phyloP scores from a whole-genome alignment of 331 rosid genomes.

The Erythrophleum ivorense region DNA sequence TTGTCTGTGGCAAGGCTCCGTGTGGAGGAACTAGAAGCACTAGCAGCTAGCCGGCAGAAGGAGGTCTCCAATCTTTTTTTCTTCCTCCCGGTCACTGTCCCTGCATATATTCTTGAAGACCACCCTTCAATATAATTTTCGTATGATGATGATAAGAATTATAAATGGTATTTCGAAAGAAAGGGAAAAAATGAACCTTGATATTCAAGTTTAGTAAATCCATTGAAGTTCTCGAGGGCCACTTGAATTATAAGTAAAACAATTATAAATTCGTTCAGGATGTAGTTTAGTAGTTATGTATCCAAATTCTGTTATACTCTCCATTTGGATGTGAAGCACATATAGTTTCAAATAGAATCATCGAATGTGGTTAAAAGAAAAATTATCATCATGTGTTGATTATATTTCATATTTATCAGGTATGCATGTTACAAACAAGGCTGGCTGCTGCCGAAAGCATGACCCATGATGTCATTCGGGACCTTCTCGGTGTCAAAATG shows the following conservation, averaged over 20 bases:
- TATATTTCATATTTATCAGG: slow-evolving; percentile 54
- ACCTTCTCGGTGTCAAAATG: slow-evolving; percentile 90
- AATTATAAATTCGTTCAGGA: background rate
- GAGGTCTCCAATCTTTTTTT: slow-evolving; percentile 58
- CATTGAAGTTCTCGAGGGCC: background rate
- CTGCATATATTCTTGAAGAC: slow-evolving; percentile 21
- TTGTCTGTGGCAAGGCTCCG: slow-evolving; percentile 66
- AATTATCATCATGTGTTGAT: slow-evolving; percentile 4
- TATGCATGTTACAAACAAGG: slow-evolving; percentile 81
- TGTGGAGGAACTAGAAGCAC: slow-evolving; percentile 80
- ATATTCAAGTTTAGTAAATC: background rate
- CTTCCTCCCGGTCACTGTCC: background rate
- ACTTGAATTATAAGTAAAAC: slow-evolving; percentile 17
- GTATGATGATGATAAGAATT: slow-evolving; percentile 19
- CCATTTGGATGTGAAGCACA: slow-evolving; percentile 8
- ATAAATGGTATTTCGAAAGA: slow-evolving; percentile 7
- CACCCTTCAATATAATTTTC: slow-evolving; percentile 25
- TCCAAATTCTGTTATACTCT: background rate
- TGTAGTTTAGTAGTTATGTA: slow-evolving; percentile 11
- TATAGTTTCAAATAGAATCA: slow-evolving; percentile 8
- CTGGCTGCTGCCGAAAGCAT: slow-evolving; percentile 91
- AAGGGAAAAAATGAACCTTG: background rate
- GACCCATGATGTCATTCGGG: slow-evolving; percentile 99
- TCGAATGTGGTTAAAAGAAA: background rate
- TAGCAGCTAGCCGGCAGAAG: slow-evolving; percentile 73